Evolutionary conservation across 83 land plant genomes (phyloP).

Genomic region (Thuja plicata): DNA sequence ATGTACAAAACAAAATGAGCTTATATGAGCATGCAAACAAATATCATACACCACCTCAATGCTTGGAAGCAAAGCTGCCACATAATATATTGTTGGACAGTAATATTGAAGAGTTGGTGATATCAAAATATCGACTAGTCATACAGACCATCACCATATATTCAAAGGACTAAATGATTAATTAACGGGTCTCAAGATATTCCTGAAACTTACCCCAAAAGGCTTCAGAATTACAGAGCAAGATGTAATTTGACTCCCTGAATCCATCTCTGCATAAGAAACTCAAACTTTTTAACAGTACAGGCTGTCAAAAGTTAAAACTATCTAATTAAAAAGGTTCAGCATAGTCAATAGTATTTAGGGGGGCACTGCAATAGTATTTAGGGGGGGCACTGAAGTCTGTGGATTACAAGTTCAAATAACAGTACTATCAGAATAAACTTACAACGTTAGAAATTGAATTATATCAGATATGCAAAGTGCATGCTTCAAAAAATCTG

Average conservation of each 20-base stretch:
- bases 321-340: constrained; percentile 10
- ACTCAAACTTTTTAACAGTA: constrained; percentile 12
- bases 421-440: constrained; percentile 6
- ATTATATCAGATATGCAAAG: constrained; percentile 13
- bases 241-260: constrained; percentile 7
- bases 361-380: constrained; percentile 7
- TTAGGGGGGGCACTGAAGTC: constrained; percentile 3
- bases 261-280: constrained; percentile 12
- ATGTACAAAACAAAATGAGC: background rate
- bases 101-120: background rate
- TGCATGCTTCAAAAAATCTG: constrained; percentile 8
- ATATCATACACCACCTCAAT: background rate
- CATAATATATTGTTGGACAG: background rate
- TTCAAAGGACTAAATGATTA: background rate
- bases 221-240: constrained; percentile 18
- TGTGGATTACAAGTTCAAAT: constrained; percentile 6
- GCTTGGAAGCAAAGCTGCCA: background rate
- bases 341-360: constrained; percentile 5
- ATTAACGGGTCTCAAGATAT: background rate
- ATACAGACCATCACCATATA: background rate
- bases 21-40: background rate
- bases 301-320: constrained; percentile 7
- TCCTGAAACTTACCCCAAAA: constrained; percentile 8
- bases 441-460: constrained; percentile 17
- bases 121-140: background rate